Evolutionary conservation across 1,284 basidiomycete species (phyloP).

Genomic region (Garcileccinum viscosum): DNA sequence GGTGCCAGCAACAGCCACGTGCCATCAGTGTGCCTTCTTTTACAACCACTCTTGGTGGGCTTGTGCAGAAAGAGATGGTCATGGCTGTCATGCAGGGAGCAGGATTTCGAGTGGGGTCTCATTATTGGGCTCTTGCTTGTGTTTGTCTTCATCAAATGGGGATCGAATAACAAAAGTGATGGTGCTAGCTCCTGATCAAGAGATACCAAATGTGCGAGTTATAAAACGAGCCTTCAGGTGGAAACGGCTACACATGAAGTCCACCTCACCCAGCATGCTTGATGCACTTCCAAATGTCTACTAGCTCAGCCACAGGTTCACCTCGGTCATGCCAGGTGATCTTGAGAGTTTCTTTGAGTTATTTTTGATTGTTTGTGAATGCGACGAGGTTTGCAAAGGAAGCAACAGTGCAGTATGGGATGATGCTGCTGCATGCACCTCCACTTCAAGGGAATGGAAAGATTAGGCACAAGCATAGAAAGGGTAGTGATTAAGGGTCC

Average conservation of each 20-base stretch:
- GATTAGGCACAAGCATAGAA: too few relatives aligned
- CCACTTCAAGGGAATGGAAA: too few relatives aligned
- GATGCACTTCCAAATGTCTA: slow-evolving; percentile 71
- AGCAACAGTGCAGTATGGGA: slow-evolving; percentile 63
- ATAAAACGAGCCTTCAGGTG: not conserved
- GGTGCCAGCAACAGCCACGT: slow-evolving; percentile 87
- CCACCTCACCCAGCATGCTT: slow-evolving; percentile 79
- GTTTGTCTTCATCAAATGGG: slow-evolving; percentile 46
- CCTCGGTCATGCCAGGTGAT: slow-evolving; percentile 87
- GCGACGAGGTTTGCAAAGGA: slow-evolving; percentile 84
- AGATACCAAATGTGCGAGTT: not conserved
- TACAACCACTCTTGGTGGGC: slow-evolving; percentile 68
- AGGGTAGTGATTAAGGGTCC: too few relatives aligned
- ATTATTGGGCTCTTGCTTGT: slow-evolving; percentile 30
- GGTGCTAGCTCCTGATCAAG: slow-evolving; percentile 70
- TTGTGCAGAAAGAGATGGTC: slow-evolving; percentile 66
- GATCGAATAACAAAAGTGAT: slow-evolving; percentile 80
- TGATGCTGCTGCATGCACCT: too few relatives aligned
- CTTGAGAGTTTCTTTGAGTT: slow-evolving; percentile 69
- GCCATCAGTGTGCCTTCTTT: slow-evolving; percentile 80
- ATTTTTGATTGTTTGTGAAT: slow-evolving; percentile 79
- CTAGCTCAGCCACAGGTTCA: slow-evolving; percentile 74
- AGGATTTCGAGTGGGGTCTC: slow-evolving; percentile 37
- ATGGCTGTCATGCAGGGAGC: slow-evolving; percentile 45
- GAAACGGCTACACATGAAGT: slow-evolving; percentile 61